Evolutionary conservation across 139 green algal species (phyloP).

Genomic region (Picochlorum sp.): DNA sequence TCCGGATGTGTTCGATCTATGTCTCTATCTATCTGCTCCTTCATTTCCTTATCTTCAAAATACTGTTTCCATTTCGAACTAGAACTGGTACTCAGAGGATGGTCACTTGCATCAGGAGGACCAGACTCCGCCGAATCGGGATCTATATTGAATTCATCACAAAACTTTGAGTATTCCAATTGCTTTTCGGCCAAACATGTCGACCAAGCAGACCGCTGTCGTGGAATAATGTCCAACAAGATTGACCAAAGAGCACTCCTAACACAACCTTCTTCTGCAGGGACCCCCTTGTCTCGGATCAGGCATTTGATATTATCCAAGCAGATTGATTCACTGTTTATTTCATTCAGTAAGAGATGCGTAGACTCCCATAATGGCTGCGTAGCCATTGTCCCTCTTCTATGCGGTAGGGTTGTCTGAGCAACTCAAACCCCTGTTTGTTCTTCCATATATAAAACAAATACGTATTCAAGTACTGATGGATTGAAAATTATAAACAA

Average conservation of each 20-base stretch:
- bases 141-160: conserved; percentile 77
- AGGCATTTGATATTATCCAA: conserved; percentile 36
- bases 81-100: conserved; percentile 62
- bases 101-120: conserved; percentile 46
- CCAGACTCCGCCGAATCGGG: conserved; percentile 38
- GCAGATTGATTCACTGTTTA: conserved; percentile 32
- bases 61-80: conserved; percentile 65
- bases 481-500: too few species aligned
- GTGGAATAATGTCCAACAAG: conserved; percentile 74
- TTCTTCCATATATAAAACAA: too few species aligned
- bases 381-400: not conserved
- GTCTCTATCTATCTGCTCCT: conserved; percentile 89
- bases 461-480: too few species aligned
- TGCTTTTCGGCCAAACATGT: conserved; percentile 47
- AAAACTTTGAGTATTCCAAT: conserved; percentile 75
- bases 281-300: conserved; percentile 60
- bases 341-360: not conserved
- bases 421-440: too few species aligned
- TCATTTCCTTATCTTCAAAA: conserved; percentile 41
- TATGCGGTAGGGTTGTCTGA: too few species aligned
- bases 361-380: not conserved
- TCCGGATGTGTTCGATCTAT: conserved; percentile 91
- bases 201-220: conserved; percentile 53
- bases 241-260: conserved; percentile 70
- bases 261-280: conserved; percentile 50